A percentile compares a stretch with the other conserved stretches of the same genome.
Evolutionary conservation across 306 rosid species (phyloP).

Genomic region (Rosa rugosa): DNA sequence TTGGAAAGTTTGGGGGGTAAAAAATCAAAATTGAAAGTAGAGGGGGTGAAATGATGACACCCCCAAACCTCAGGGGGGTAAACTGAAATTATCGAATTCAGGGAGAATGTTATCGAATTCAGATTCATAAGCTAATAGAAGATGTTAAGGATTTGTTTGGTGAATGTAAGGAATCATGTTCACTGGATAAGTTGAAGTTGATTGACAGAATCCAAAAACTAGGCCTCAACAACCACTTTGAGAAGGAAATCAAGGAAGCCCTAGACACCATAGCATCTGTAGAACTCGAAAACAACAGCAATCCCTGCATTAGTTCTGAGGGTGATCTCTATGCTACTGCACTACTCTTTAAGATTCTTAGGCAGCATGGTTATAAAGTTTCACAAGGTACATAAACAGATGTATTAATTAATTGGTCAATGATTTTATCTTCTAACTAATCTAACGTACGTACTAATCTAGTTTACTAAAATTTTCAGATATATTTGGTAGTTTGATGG

Average conservation of each 20-base stretch:
- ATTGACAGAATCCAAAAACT: conserved; percentile 44
- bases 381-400: conserved; percentile 35
- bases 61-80: no score
- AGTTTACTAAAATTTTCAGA: conserved; percentile 27
- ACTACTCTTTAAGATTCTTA: conserved; percentile 47
- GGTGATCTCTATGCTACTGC: conserved; percentile 36
- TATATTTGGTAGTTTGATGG: conserved; percentile 24
- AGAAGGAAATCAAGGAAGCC: conserved; percentile 37
- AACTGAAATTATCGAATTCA: no score
- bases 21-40: no score
- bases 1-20: no score
- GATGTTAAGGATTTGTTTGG: conserved; percentile 27
- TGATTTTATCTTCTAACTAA: background rate
- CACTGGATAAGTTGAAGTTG: conserved; percentile 32
- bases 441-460: background rate
- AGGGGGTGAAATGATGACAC: no score
- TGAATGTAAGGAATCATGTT: conserved; percentile 3
- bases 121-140: conserved; percentile 25
- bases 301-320: background rate
- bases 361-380: conserved; percentile 48
- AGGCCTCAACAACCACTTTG: conserved; percentile 45
- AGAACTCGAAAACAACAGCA: background rate
- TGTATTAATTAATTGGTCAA: background rate
- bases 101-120: conserved; percentile 31
- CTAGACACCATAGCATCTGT: conserved; percentile 31